These are phyloP conservation scores for Umbelopsis sp. DNA, from an alignment of 192 early-diverging fungal genomes.

Conservation along the genomic window DNA sequence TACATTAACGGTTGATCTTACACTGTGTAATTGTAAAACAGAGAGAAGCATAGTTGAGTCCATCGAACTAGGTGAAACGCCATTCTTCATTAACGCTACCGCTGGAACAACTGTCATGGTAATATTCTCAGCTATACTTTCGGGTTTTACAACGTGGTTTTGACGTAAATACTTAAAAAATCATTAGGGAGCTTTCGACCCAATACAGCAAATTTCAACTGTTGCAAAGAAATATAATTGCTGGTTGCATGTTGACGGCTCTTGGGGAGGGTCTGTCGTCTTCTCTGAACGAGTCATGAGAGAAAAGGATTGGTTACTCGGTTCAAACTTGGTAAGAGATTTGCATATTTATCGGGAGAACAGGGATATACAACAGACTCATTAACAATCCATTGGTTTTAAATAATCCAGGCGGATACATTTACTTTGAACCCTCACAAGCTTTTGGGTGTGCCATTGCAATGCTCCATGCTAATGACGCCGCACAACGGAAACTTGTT, in stretches of 20 bases:
- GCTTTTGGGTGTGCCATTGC: conserved; percentile 74
- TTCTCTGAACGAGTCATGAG: conserved; percentile 53
- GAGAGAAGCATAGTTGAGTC: conserved; percentile 38
- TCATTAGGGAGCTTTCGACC: conserved; percentile 72
- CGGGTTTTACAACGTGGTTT: background rate
- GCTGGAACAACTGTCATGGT: conserved; percentile 83
- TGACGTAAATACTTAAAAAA: background rate
- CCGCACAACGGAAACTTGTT: conserved; percentile 36
- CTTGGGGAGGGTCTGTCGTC: conserved; percentile 72
- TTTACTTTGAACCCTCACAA: conserved; percentile 84
- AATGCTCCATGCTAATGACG: conserved; percentile 76
- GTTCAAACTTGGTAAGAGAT: conserved; percentile 45
- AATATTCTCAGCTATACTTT: background rate
- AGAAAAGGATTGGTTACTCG: conserved; percentile 46
- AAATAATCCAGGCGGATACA: conserved; percentile 55
- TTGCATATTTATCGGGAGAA: background rate
- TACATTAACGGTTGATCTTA: background rate
- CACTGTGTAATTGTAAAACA: background rate
- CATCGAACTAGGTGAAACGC: conserved; percentile 49
- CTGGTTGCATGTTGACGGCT: conserved; percentile 82
- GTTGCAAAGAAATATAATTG: conserved; percentile 62
- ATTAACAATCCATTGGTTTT: background rate
- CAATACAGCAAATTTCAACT: conserved; percentile 54
- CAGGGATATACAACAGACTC: no score
- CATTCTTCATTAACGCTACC: conserved; percentile 84